Conservation (phyloP, 768 basidiomycete species). For the Wakefieldia striispora region DNA sequence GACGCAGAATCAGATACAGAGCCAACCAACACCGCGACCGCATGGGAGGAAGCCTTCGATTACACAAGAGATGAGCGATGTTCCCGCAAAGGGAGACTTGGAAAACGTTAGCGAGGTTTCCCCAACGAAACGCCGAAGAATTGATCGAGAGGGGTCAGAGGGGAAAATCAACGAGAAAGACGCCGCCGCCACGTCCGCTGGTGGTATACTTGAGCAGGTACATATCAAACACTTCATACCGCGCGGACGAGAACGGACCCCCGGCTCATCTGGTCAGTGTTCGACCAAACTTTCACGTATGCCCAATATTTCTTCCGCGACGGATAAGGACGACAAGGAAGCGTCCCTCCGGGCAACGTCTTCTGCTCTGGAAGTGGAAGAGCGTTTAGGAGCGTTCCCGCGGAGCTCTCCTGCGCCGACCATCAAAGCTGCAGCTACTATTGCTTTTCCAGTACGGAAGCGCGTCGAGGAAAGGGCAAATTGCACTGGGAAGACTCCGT, state of each 20-base stretch:
- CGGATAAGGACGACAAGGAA: background rate
- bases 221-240: background rate
- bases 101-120: constrained; percentile 5
- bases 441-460: constrained; percentile 24
- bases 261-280: background rate
- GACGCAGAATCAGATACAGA: background rate
- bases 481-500: constrained; percentile 1
- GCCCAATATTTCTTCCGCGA: background rate
- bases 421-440: constrained; percentile 5
- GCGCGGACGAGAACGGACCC: background rate
- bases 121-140: constrained; percentile 14
- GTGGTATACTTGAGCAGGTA: background rate
- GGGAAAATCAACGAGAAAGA: background rate
- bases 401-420: background rate
- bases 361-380: background rate
- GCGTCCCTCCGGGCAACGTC: background rate
- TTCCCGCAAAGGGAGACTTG: background rate
- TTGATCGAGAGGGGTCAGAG: constrained; percentile 6
- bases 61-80: background rate
- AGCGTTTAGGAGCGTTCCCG: background rate
- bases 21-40: background rate
- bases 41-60: background rate
- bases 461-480: background rate
- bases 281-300: background rate
- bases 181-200: background rate